These are phyloP conservation scores for Amaranthus tricolor DNA, from an alignment of 179 eudicot genomes.

Conservation along the genomic window DNA sequence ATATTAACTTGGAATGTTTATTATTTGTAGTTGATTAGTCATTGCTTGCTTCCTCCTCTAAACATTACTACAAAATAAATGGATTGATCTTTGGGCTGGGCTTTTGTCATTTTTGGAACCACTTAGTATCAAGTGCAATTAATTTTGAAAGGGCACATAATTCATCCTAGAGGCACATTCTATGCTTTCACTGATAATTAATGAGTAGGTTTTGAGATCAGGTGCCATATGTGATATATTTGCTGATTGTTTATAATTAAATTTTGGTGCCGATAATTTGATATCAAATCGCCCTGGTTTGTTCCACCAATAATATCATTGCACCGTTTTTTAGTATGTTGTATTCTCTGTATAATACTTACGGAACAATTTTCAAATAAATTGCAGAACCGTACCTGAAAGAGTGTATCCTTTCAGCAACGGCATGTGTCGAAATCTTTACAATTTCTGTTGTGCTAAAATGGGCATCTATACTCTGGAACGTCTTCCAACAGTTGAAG, in stretches of 20 bases:
- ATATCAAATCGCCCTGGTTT: slow-evolving; percentile 6
- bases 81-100: no score
- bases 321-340: background rate
- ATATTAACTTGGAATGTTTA: background rate
- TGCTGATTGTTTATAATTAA: background rate
- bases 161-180: no score
- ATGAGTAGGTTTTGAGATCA: no score
- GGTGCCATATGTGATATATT: background rate
- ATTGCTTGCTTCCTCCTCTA: no score
- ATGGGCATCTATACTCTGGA: slow-evolving; percentile 53
- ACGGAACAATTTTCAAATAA: slow-evolving; percentile 11
- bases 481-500: slow-evolving; percentile 60
- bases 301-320: background rate
- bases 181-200: no score
- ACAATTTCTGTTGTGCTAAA: slow-evolving; percentile 62
- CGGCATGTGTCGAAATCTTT: slow-evolving; percentile 69
- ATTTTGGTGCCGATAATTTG: background rate
- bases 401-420: slow-evolving; percentile 85
- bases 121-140: no score
- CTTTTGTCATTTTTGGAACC: no score
- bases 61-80: no score
- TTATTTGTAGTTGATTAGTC: no score
- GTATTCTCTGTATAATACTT: background rate
- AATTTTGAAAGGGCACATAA: no score
- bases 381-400: slow-evolving; percentile 76